These are phyloP conservation scores for Triangularia setosa DNA, from an alignment of 2,329 filamentous ascomycete species.

Conservation along the genomic window DNA sequence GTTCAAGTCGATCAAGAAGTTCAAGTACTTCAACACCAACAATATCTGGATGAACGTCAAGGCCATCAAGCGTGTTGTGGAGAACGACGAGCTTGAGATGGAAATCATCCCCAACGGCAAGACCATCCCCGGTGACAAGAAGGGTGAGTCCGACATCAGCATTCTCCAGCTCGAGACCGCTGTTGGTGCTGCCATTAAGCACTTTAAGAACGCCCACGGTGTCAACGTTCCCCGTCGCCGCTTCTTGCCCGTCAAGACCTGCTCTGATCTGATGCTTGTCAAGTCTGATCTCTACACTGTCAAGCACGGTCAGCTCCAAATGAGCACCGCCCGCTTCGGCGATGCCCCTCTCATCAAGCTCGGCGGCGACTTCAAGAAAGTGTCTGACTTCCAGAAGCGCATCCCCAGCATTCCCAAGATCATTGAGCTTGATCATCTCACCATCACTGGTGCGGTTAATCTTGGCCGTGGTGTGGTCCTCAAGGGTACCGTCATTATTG, in stretches of 20 bases:
- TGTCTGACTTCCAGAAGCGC: conserved; percentile 89
- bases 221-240: conserved; percentile 97
- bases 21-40: conserved; percentile 99
- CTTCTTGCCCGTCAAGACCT: conserved; percentile 99
- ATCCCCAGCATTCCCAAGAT: conserved; percentile 87
- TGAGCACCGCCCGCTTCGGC: conserved; percentile 94
- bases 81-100: conserved; percentile 98
- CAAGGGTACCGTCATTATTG: conserved; percentile 98
- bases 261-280: conserved; percentile 98
- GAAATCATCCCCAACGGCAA: conserved; percentile 99
- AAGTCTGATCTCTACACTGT: conserved; percentile 99
- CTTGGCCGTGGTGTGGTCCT: conserved; percentile 91
- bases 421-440: conserved; percentile 88
- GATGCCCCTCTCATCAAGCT: conserved; percentile 98
- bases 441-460: conserved; percentile 96
- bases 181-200: conserved; percentile 95
- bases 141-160: conserved; percentile 96
- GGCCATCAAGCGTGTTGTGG: conserved; percentile 96
- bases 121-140: conserved; percentile 97
- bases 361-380: conserved; percentile 99
- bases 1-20: conserved; percentile 99
- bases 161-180: conserved; percentile 98
- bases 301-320: conserved; percentile 96
- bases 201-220: conserved; percentile 98
- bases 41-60: conserved; percentile 99